A percentile compares a stretch with the other conserved stretches of the same genome.
phyloP scores from a whole-genome alignment of 352 stramenopile genomes.

The Pythium aristosporum region DNA sequence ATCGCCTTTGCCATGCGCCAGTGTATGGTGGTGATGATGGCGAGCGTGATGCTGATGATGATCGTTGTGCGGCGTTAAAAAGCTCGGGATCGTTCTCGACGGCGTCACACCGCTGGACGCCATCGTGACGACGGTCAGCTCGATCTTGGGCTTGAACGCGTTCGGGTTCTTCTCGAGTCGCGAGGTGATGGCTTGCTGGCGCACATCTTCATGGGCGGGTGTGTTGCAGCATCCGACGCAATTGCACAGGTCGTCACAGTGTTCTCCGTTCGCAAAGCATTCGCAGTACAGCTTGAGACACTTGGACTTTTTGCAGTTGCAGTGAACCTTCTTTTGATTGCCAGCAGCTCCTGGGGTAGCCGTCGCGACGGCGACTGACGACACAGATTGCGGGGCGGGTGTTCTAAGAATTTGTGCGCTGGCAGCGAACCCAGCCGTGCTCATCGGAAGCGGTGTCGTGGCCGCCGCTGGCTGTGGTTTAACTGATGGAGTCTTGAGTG shows the following conservation, averaged over 20 bases:
- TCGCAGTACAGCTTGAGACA: conserved; percentile 98
- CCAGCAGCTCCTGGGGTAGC: conserved; percentile 2
- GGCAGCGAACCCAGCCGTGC: conserved; percentile 6
- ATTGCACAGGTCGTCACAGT: conserved; percentile 93
- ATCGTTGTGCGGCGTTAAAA: conserved; percentile 24
- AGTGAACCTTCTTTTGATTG: conserved; percentile 57
- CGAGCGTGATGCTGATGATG: conserved; percentile 4
- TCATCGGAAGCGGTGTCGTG: conserved; percentile 10
- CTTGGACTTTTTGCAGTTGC: conserved; percentile 98
- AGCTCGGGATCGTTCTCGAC: conserved; percentile 1
- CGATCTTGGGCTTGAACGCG: conserved; percentile 96
- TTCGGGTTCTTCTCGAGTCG: conserved; percentile 94
- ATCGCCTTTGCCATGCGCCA: conserved; percentile 9
- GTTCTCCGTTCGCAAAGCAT: conserved; percentile 92
- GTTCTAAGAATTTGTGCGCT: conserved; percentile 24
- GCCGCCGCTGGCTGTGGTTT: background rate
- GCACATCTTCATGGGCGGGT: conserved; percentile 52
- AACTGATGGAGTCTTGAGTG: background rate
- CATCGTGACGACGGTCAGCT: conserved; percentile 22
- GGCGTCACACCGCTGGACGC: conserved; percentile 3
- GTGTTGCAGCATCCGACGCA: conserved; percentile 93
- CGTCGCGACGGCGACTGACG: conserved; percentile 7
- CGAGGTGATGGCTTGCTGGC: conserved; percentile 83
- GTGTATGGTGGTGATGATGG: conserved; percentile 7
- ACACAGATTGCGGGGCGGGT: conserved; percentile 17